Base-by-base conservation (phyloP, 1,284 basidiomycete genomes). In the Gymnopus androsaceus region DNA sequence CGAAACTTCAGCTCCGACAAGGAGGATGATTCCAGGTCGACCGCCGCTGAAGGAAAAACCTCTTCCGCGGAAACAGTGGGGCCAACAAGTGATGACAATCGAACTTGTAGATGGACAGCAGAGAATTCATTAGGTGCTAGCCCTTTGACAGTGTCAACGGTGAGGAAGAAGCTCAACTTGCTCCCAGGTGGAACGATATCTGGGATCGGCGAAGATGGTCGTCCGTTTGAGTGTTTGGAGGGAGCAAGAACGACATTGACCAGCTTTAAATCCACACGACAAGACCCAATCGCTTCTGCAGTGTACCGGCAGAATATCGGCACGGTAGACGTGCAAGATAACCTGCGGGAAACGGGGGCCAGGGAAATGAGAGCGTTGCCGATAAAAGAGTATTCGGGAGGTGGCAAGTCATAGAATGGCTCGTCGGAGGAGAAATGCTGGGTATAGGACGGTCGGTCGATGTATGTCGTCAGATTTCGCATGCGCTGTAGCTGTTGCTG, bases 221-320 rank as follows among this genome's bases (percentile, higher is more conserved):
- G 90, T 48, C 80, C 75, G 64, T 78, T 79, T 54, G 76, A 73
- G 67, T 88, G 80, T 69, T 82, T 89, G 14, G 78, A 72, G 3
- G 84, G 75, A 61, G n/a, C n/a, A n/a, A 83, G 69, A n/a, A 83
- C 75, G 19, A 91, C 81, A 60, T 84, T 90, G 57, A 88, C 81
- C 49, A 92, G 80, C 70, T 88, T 92, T 69, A 94, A 80, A 61
- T 92, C 88, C 48, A 94, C 79, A 17, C 91, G 83, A 73, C 94
- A 96, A 33, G 92, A 94, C 0, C 95, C 95, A 60, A 97, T 93
- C 2, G 94, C 94, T 68, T 96, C 94, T 51, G 92, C 83, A 1
- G 94, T 96, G 67, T 95, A 95, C 44, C 90, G 85, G 67, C 92
- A 95, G 67, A 94, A 92, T 67, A 98, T 95, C 2, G 94, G 92